Percentiles rank a stretch among this genome's conserved stretches.
These are phyloP conservation scores for Blastomyces percursus DNA, from an alignment of 2,329 filamentous ascomycete genomes.

Conservation along the genomic window DNA sequence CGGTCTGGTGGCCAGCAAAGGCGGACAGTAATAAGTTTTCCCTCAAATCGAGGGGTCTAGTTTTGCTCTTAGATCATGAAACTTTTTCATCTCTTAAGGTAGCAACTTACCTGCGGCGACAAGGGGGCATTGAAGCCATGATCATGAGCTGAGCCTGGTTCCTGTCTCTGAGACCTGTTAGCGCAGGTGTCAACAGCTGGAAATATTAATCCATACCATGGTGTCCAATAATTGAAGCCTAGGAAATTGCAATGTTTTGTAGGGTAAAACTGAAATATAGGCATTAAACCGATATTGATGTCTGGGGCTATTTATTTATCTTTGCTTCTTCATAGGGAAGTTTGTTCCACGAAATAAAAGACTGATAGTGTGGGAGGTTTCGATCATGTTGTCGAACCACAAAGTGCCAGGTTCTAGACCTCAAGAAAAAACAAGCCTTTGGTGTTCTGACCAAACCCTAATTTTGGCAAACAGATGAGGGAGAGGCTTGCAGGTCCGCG, in stretches of 20 bases:
- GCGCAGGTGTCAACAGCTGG: background rate
- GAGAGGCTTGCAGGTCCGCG: background rate
- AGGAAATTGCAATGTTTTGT: background rate
- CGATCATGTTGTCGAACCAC: background rate
- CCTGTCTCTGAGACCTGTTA: background rate
- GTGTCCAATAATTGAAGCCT: background rate
- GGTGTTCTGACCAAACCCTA: too few species aligned
- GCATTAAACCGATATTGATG: background rate
- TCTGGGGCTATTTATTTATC: background rate
- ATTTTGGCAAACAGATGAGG: too few species aligned
- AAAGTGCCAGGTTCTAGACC: background rate
- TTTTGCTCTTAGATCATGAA: background rate
- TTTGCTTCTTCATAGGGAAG: background rate
- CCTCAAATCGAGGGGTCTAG: background rate
- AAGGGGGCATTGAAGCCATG: background rate
- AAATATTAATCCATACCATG: background rate
- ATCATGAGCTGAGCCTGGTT: background rate
- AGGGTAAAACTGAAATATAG: background rate
- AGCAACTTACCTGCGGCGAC: background rate
- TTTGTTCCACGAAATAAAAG: background rate
- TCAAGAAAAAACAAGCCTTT: background rate
- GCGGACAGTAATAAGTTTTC: background rate
- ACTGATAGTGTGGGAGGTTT: too few species aligned
- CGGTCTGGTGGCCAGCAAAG: background rate
- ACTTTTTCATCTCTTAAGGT: background rate